Conservation (phyloP, 805 yeast species). For the Candida ulmi region DNA sequence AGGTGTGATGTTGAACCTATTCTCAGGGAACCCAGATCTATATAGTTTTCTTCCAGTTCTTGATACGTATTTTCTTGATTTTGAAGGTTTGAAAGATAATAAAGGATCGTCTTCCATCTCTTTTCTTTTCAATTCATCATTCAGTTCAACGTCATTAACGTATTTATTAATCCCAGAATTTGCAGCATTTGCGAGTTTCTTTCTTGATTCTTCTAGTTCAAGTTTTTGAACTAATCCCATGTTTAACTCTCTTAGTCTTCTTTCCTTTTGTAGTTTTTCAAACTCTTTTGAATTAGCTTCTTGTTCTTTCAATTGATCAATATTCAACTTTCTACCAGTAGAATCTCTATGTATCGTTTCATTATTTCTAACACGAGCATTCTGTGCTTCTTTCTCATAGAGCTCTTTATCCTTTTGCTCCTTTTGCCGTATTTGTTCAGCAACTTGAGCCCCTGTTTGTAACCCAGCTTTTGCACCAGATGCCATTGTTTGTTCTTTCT, state of each 20-base stretch:
- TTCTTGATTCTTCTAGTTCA: conserved; percentile 30
- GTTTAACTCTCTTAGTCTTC: conserved; percentile 25
- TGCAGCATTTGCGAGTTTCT: conserved; percentile 23
- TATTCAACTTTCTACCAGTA: conserved; percentile 48
- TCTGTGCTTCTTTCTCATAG: conserved; percentile 7
- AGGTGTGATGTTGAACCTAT: conserved; percentile 71
- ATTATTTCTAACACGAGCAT: conserved; percentile 11
- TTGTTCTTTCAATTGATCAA: conserved; percentile 24
- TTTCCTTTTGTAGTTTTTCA: conserved; percentile 24
- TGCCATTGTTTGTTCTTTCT: conserved; percentile 18
- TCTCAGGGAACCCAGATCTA: conserved; percentile 49
- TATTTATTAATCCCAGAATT: conserved; percentile 24
- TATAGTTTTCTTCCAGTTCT: conserved; percentile 51
- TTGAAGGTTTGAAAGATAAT: conserved; percentile 33
- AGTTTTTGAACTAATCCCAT: conserved; percentile 35
- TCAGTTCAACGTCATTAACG: conserved; percentile 34
- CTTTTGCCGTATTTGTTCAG: conserved; percentile 29
- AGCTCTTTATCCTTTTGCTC: conserved; percentile 19
- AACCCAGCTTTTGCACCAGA: conserved; percentile 38
- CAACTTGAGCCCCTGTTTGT: conserved; percentile 40
- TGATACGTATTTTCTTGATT: conserved; percentile 21
- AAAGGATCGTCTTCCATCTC: conserved; percentile 63
- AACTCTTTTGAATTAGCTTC: conserved; percentile 22
- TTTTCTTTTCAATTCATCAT: conserved; percentile 26
- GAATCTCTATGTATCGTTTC: conserved; percentile 57